A percentile compares a stretch with the other conserved stretches of the same genome.
phyloP scores from a whole-genome alignment of 2,329 filamentous ascomycete genomes.

The Phaeophleospora eucalypticola region DNA sequence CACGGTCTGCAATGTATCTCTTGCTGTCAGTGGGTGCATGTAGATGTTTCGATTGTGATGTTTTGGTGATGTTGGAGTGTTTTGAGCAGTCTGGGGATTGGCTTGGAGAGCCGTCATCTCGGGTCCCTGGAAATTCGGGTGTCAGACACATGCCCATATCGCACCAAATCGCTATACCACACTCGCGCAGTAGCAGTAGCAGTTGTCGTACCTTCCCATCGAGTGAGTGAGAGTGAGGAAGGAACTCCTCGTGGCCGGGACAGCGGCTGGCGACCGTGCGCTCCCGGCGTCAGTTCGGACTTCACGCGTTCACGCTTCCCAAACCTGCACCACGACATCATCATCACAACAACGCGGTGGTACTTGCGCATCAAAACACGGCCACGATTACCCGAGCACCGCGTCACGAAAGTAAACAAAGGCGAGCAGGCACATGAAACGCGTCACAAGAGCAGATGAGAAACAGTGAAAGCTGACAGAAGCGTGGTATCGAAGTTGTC shows the following conservation, averaged over 20 bases:
- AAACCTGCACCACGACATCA: neutral
- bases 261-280: neutral
- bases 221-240: neutral
- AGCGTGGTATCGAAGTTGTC: constrained; percentile 19
- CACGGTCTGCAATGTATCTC: too few species aligned
- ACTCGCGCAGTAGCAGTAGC: neutral
- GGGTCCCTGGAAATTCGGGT: neutral
- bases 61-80: neutral
- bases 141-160: neutral
- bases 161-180: neutral
- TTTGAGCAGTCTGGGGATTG: neutral
- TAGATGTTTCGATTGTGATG: neutral
- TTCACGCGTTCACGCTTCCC: neutral
- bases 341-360: constrained; percentile 19
- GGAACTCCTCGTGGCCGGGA: neutral
- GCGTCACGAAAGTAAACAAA: constrained; percentile 14
- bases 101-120: neutral
- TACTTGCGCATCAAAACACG: constrained; percentile 10
- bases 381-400: neutral
- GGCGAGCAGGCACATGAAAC: constrained; percentile 1
- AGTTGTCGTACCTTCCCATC: neutral
- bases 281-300: neutral
- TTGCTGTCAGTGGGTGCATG: neutral
- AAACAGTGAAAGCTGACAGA: constrained; percentile 8
- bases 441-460: constrained; percentile 1